phyloP scores from a whole-genome alignment of 768 basidiomycete species.

The Kwoniella heveanensis region DNA sequence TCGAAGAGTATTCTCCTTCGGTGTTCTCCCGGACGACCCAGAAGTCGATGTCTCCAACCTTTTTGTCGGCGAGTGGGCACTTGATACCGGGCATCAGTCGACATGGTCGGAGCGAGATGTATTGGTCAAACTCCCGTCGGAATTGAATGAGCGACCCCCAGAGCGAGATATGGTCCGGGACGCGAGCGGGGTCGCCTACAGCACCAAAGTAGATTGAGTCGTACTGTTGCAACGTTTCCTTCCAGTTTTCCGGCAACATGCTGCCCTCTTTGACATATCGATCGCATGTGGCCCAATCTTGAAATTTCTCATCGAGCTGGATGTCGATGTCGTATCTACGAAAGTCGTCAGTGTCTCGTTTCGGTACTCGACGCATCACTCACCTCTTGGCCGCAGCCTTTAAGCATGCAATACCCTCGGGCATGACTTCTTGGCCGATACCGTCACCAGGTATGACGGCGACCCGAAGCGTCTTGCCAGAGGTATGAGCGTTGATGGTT shows the following conservation, averaged over 20 bases:
- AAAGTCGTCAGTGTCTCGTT: slow-evolving; percentile 30
- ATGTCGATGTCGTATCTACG: slow-evolving; percentile 59
- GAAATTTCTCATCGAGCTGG: slow-evolving; percentile 58
- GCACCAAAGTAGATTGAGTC: slow-evolving; percentile 58
- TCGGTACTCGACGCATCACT: slow-evolving; percentile 27
- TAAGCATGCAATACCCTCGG: slow-evolving; percentile 60
- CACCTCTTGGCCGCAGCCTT: slow-evolving; percentile 51
- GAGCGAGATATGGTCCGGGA: slow-evolving; percentile 65
- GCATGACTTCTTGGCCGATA: slow-evolving; percentile 63
- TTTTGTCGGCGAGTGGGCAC: slow-evolving; percentile 59
- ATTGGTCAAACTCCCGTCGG: slow-evolving; percentile 63
- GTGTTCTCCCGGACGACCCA: slow-evolving; percentile 91
- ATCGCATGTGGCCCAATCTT: slow-evolving; percentile 37
- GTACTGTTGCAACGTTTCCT: slow-evolving; percentile 30
- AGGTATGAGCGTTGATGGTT: background rate
- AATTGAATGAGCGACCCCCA: slow-evolving; percentile 63
- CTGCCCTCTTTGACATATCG: slow-evolving; percentile 59
- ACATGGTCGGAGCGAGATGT: slow-evolving; percentile 58
- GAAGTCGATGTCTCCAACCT: slow-evolving; percentile 60
- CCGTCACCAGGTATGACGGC: slow-evolving; percentile 46
- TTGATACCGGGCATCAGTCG: slow-evolving; percentile 61
- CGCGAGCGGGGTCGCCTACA: slow-evolving; percentile 60
- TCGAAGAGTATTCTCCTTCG: slow-evolving; percentile 99
- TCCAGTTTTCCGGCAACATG: slow-evolving; percentile 58
- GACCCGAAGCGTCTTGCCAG: slow-evolving; percentile 8